A percentile compares a stretch with the other conserved stretches of the same genome.
These are phyloP conservation scores for Turnera subulata DNA, from an alignment of 345 rosid species.

Conservation along the genomic window DNA sequence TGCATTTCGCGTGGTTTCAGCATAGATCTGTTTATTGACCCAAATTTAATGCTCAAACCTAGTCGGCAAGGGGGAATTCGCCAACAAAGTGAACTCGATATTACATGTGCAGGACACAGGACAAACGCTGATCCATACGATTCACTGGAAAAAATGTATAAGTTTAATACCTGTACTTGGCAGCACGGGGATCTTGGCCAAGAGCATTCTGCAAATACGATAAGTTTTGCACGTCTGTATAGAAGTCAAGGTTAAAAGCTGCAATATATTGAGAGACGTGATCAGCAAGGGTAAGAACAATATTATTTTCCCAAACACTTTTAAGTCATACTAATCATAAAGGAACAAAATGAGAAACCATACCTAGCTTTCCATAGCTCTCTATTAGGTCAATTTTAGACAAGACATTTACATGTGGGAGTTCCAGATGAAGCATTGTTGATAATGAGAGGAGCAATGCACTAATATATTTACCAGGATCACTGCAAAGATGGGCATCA, in stretches of 20 bases:
- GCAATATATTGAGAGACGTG: slow-evolving; percentile 24
- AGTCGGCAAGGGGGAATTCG: not conserved
- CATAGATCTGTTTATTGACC: too few species aligned
- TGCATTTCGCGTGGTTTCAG: too few species aligned
- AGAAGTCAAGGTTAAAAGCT: slow-evolving; percentile 83
- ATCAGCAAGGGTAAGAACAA: not conserved
- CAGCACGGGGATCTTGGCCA: slow-evolving; percentile 77
- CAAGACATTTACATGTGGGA: slow-evolving; percentile 82
- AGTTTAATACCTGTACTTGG: slow-evolving; percentile 67
- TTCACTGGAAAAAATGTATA: not conserved
- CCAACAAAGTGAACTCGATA: not conserved
- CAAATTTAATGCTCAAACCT: not conserved
- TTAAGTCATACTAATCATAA: too few species aligned
- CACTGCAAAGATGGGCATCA: slow-evolving; percentile 82
- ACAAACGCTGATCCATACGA: not conserved
- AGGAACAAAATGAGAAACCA: not conserved
- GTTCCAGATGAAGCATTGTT: slow-evolving; percentile 92
- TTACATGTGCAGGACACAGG: not conserved
- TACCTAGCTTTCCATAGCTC: slow-evolving; percentile 88
- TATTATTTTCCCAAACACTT: not conserved
- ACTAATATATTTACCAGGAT: slow-evolving; percentile 80
- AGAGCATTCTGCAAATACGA: slow-evolving; percentile 65
- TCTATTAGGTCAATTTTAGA: slow-evolving; percentile 91
- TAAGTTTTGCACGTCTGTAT: slow-evolving; percentile 84
- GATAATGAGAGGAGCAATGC: slow-evolving; percentile 78